phyloP scores from a whole-genome alignment of 495 filamentous ascomycete genomes.

The Penicillium fimorum region DNA sequence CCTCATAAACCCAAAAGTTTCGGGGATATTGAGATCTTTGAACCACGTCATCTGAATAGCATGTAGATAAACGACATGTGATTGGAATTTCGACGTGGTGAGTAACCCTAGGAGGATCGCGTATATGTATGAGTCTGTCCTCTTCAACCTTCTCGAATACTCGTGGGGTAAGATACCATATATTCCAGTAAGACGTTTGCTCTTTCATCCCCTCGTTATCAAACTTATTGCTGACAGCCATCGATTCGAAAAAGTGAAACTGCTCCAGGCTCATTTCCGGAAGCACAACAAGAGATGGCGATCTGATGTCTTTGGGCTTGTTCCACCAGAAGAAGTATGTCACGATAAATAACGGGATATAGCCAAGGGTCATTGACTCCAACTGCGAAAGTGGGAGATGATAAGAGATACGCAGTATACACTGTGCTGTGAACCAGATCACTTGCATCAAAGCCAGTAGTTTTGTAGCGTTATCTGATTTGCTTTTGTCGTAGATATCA shows the following conservation, averaged over 20 bases:
- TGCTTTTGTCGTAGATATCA: constrained; percentile 36
- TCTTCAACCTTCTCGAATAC: neutral
- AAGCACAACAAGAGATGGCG: constrained; percentile 33
- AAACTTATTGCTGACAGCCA: constrained; percentile 18
- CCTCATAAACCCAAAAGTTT: constrained; percentile 47
- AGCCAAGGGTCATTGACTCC: constrained; percentile 38
- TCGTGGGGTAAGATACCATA: neutral
- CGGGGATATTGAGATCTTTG: constrained; percentile 48
- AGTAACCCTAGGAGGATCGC: constrained; percentile 43
- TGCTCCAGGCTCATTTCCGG: constrained; percentile 29
- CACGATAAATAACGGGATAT: constrained; percentile 32
- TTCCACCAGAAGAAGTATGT: constrained; percentile 42
- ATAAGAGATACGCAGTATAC: constrained; percentile 28
- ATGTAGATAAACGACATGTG: constrained; percentile 49
- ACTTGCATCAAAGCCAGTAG: constrained; percentile 31
- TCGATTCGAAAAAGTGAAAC: constrained; percentile 22
- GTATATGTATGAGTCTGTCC: constrained; percentile 22
- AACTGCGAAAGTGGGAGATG: constrained; percentile 34
- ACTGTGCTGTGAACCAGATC: constrained; percentile 33
- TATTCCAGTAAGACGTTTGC: constrained; percentile 3
- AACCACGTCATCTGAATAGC: constrained; percentile 49
- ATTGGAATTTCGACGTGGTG: constrained; percentile 45
- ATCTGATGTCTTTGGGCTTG: constrained; percentile 37
- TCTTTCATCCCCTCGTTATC: constrained; percentile 27
- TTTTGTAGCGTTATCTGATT: constrained; percentile 36